Base-by-base conservation (phyloP, 2,329 filamentous ascomycete species). In the Arachnomyces sp. region DNA sequence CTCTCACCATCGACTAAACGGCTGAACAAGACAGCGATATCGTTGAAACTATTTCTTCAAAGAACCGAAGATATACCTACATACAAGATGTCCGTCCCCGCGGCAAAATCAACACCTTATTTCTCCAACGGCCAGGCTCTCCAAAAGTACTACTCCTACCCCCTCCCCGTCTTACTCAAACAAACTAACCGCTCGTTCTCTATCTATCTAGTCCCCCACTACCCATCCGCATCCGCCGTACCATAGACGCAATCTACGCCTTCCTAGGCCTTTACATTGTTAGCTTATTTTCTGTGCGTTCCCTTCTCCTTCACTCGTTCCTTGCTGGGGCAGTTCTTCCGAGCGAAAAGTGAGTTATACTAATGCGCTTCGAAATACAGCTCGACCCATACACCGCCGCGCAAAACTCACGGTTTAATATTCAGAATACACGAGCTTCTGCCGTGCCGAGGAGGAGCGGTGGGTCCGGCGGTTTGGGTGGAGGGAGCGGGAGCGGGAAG, bases 211-310 rank as follows among this genome's bases (percentile, higher is more conserved):
- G 68, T 31, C 67, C 68, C 9, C 70, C 70, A 3, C 40, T 72
- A 36, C 54, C 64, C 12, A 62, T 66, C 42, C 69, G 67, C 36
- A 37, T 67, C 42, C 54, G 52, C 36, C 62, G 62, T 46, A 60
- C 67, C 52, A 41, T 66, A 43, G 57, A 69, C 36, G 56, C 52
- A 39, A 42, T 66, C 37, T 73, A 72, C 48, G 52, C 65, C 44
- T 71, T 72, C 48, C 32, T 73, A 4, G 70, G 69, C 4, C 55
- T 73, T 16, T 73, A 73, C 43, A 48, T 73, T 18, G 66, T 67
- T 31, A 68, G 65, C 31, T 55, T 73, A 7, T 69, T 73, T 44
- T 64, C 68, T 38, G 68, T 71, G 62, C 25, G 63, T 54, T 13
- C 1, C 7, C 17, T 25, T 12, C 18, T 4, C 38, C 11, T 32